Evolutionary conservation across 2,329 filamentous ascomycete species (phyloP), one percentile per base, ranked within the genome.

Genomic region (Colletotrichum sp.): DNA sequence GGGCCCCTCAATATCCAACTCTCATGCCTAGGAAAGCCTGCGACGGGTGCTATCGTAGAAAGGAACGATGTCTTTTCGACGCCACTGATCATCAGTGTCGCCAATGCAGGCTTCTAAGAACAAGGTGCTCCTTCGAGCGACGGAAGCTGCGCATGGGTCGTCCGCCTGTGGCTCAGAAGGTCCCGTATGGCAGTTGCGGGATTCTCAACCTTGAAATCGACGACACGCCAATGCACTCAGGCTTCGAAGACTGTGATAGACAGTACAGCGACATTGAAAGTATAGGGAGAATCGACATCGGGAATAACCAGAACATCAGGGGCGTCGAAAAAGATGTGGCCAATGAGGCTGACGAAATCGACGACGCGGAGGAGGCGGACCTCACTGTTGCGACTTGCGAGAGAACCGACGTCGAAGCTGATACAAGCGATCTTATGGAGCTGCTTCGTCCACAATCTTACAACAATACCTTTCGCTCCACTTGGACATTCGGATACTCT

Each of bases 221-320:
- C n/a, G n/a, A 52, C n/a, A 21, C 6, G 10, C 10, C 44, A 52
- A 52, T 21, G n/a, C 44, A 49, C 39, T 49, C 39, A 12, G 39
- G 2, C 39, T 10, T 12, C 2, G 18, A 49, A 7, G 18, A 1
- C 9, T 3, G 5, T n/a, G 3, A 9, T 49, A 49, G 1, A n/a
- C 18, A n/a, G 18, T 6, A 6, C 39, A 44, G 39, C 18, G 39
- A 1, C 5, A 44, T 44, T 4, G 0, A 44, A 0, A 44, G 5
- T 9, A 12, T 44, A 6, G 8, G 18, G 39, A 44, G 9, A n/a
- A 0, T 18, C 8, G 36, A 6, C 8, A 44, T 44, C 2, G 8
- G 8, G 5, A 18, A 10, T 18, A 18, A 1, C 5, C 36, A 44
- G 36, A 44, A 18, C 5, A 44, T 44, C 16, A 44, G 36, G 16